Base-by-base conservation (phyloP, 352 stramenopile genomes). In the Phytophthora fragariae region DNA sequence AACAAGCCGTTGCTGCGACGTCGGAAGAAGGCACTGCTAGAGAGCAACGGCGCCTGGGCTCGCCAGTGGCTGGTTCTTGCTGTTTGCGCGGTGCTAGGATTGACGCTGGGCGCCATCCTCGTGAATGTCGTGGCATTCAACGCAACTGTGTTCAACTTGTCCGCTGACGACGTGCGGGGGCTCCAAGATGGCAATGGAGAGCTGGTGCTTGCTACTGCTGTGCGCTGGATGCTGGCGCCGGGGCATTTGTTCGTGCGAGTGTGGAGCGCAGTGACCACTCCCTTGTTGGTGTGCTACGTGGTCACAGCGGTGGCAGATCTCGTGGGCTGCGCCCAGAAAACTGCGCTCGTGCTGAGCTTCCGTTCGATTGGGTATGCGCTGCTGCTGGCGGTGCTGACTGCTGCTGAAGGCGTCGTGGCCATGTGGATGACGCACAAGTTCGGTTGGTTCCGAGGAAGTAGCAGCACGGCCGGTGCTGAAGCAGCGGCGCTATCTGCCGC, bases 251-350 rank as follows among this genome's bases (percentile, higher is more conserved):
- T 90, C 33, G 19, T 85, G 6, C 81, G 83, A 1, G 58, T 78
- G 1, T 91, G 83, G 83, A 81, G 72, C 52, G 84, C 79, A 12
- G 62, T 85, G 33, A 70, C 71, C 7, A 65, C 83, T 50, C 73
- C 79, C 7, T 72, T 91, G 53, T 52, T 89, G 3, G 69, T 89
- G 24, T 91, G 83, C 69, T 82, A 89, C 35, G 65, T 82, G 0
- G 62, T 77, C 17, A 89, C 81, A 19, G 75, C 77, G 17, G n/a
- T 85, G 6, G 73, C 75, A 0, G 83, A 91, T 44, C 64, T 91
- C 4, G 71, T 75, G 27, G 83, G 67, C 11, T 79, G 83, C 68
- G 77, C 73, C 21, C 62, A 80, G 7, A 89, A 88, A 61, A 35
- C 66, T 15, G 44, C 52, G 17, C 49, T 72, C n/a, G 62, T 80